Conservation (phyloP, 495 filamentous ascomycete genomes). For the Neurospora discreta region DNA sequence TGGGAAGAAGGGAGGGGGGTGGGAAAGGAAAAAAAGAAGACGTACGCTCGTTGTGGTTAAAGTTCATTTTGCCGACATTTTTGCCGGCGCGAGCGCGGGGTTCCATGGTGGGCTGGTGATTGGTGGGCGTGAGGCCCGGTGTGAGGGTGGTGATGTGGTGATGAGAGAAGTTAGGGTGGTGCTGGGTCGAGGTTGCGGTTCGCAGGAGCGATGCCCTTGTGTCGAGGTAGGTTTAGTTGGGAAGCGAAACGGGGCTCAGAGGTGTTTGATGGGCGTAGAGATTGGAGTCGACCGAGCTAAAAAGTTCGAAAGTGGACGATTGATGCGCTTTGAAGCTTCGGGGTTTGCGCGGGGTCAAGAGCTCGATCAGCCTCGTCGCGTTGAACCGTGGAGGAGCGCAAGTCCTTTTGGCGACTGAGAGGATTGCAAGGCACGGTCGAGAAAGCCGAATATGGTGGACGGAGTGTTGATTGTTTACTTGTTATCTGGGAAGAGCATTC, state of each 20-base stretch:
- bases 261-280: background rate
- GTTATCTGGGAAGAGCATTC: background rate
- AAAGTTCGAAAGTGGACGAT: background rate
- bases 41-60: constrained; percentile 63
- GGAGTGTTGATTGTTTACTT: background rate
- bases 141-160: background rate
- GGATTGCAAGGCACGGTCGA: background rate
- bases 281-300: background rate
- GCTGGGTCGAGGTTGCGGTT: background rate
- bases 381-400: background rate
- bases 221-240: background rate
- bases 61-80: constrained; percentile 85
- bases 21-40: constrained; percentile 6
- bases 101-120: constrained; percentile 39
- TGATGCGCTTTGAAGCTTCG: background rate
- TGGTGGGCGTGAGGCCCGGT: background rate
- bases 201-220: background rate
- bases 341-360: background rate
- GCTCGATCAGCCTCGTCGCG: background rate
- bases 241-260: background rate
- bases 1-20: background rate
- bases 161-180: background rate
- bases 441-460: background rate
- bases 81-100: constrained; percentile 66
- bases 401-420: background rate